Base-by-base conservation (phyloP, 768 basidiomycete species). In the Russula sp. region DNA sequence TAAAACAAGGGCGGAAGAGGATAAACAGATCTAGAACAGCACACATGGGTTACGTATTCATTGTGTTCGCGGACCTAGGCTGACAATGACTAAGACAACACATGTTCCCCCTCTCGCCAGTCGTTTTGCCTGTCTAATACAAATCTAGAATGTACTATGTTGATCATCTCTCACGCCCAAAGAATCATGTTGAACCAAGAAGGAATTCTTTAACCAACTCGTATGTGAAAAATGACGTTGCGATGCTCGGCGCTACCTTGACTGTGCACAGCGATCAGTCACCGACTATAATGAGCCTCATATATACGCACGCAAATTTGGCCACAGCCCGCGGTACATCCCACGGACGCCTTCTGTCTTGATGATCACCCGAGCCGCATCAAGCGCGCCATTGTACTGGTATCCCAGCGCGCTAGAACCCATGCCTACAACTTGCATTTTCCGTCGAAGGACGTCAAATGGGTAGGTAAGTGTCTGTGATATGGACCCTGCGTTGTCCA, bases 401-500 rank as follows among this genome's bases (percentile, higher is more conserved):
- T 84, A 77, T 51, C 81, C 80, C 64, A 84, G 71, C 13, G 75
- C 71, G 32, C 80, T 77, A 68, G 81, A 75, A 85, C 59, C 39
- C 55, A 94, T 87, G 13, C 92, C 92, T 6, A 85, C 82, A 63
- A 96, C 91, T 73, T 98, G 96, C 88, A 98, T 94, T 79, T 98
- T 96, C 64, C 96, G 82, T 52, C 96, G 82, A 62, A 98, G 75
- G 6, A 98, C 91, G 73, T 99, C 96, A 70, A 97, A 91, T 9
- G 96, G 96, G 73, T 96, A 98, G 5, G 95, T 98, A 69, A 98
- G 75, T 55, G 94, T 92, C 74, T 98, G 93, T 13, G 94, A 94
- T 67, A 96, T 88, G 31, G 88, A 85, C n/a, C 92, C 92, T 83
- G 75, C 34, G 31, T 52, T 8, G 27, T 51, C 27, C 31, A 22